Base-by-base conservation (phyloP, 225 moss, liverwort and hornwort species). In the Polytrichum commune region DNA sequence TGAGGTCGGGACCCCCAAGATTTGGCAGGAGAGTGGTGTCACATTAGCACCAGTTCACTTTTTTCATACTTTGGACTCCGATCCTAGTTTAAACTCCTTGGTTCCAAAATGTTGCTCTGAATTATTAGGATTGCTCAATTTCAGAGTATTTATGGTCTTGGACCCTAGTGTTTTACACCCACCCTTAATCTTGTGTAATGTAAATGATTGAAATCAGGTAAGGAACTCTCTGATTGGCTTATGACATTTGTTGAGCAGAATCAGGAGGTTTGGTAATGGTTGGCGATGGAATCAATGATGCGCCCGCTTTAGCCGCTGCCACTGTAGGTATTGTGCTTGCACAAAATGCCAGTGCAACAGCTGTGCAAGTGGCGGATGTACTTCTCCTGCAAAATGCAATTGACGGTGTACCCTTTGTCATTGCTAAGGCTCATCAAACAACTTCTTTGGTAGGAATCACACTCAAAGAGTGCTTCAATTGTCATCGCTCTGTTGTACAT, bases 271-370 rank as follows among this genome's bases (percentile, higher is more conserved):
- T 98, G 54, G 83, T 98, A 46, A 98, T 98, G 95, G 98, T 98
- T 65, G 98, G 98, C 28, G 98, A 98, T 69, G 98, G 98, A 61
- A 95, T 98, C 27, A 98, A 98, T 72, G 95, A 98, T 76, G 98
- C 92, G 30, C 95, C 98, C 72, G 98, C 98, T 27, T 81, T 98
- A 73, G 98, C 98, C 25, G 98, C 98, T 79, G 93, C 98, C 73
- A 95, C 93, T 73, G 95, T 98, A 19, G 98, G 93, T 35, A 87
- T 98, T 68, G 98, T 98, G 7, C 90, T 98, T 82, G 98, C 98
- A 38, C 88, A 93, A 79, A 85, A 93, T 63, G 98, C 98, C 30
- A 98, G 98, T 89, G 98, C 91, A 79, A 98, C 98, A 53, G 98
- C 98, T 80, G 84, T 98, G 74, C 91, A 95, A 77, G 95, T 91